A percentile compares a stretch with the other conserved stretches of the same genome.
Conservation (phyloP, 768 basidiomycete species). For the Sporobolomyces roseus region DNA sequence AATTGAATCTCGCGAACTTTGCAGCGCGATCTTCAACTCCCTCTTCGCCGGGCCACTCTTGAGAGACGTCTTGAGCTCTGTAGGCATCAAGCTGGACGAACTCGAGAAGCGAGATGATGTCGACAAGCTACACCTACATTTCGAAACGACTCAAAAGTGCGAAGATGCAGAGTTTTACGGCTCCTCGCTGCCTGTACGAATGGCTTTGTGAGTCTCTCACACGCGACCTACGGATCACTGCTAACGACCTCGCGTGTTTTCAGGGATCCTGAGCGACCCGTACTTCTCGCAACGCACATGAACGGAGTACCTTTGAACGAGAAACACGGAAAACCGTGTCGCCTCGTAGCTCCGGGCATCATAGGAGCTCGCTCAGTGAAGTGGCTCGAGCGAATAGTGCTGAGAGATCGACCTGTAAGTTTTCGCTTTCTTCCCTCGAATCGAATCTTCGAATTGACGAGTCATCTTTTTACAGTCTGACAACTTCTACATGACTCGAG, state of each 20-base stretch:
- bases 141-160: conserved; percentile 27
- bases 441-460: too few species aligned
- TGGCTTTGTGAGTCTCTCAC: conserved; percentile 20
- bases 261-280: conserved; percentile 27
- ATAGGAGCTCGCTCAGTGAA: conserved; percentile 71
- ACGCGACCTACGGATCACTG: neutral
- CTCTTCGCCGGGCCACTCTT: conserved; percentile 9
- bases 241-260: too few species aligned
- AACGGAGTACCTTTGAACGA: conserved; percentile 25
- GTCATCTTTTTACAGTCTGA: too few species aligned
- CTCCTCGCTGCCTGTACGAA: conserved; percentile 15
- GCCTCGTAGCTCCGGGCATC: conserved; percentile 58
- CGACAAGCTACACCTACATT: conserved; percentile 28
- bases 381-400: conserved; percentile 65
- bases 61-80: neutral
- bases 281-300: conserved; percentile 37
- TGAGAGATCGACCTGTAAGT: neutral
- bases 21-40: conserved; percentile 17
- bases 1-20: neutral
- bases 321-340: conserved; percentile 39
- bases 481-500: too few species aligned
- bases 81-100: neutral
- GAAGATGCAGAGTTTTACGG: conserved; percentile 26
- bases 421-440: too few species aligned
- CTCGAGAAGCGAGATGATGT: too few species aligned